These are phyloP conservation scores for button mushroom (Agaricus bisporus) DNA, from an alignment of 768 basidiomycete genomes.

Conservation along the genomic window DNA sequence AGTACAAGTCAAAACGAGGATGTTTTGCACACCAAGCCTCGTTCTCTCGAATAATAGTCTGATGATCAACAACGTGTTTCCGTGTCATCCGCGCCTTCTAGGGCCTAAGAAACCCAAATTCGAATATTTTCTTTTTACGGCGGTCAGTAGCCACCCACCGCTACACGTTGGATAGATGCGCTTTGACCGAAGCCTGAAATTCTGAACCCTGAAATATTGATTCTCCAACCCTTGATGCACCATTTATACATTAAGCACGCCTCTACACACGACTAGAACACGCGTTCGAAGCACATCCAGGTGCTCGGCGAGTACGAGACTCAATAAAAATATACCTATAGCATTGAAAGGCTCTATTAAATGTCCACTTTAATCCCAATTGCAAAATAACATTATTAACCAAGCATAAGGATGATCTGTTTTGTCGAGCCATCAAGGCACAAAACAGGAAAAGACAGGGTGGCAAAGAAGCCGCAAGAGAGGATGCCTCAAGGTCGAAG, in stretches of 20 bases:
- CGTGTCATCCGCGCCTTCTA: not conserved
- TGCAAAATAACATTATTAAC: not conserved
- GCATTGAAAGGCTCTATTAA: not conserved
- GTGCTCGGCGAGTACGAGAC: not conserved
- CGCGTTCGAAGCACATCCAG: constrained; percentile 3
- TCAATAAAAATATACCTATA: not conserved
- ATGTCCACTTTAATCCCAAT: not conserved
- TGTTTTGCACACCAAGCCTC: not conserved
- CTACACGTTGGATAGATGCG: not conserved
- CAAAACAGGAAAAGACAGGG: not conserved
- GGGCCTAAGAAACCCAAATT: not conserved
- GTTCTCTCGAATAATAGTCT: not conserved
- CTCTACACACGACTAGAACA: constrained; percentile 3
- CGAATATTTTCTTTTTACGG: not conserved
- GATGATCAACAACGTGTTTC: not conserved
- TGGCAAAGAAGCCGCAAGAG: not conserved
- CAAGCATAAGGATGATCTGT: constrained; percentile 1
- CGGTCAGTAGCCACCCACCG: too few relatives aligned
- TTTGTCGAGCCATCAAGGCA: not conserved
- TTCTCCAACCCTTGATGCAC: not conserved
- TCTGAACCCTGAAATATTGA: too few relatives aligned
- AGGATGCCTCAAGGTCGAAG: not conserved
- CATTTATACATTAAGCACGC: not conserved
- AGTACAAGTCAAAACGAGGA: too few relatives aligned
- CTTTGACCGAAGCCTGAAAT: not conserved